Evolutionary conservation across 2,329 filamentous ascomycete genomes (phyloP).

Genomic region (Ophiostoma novo-ulmi): DNA sequence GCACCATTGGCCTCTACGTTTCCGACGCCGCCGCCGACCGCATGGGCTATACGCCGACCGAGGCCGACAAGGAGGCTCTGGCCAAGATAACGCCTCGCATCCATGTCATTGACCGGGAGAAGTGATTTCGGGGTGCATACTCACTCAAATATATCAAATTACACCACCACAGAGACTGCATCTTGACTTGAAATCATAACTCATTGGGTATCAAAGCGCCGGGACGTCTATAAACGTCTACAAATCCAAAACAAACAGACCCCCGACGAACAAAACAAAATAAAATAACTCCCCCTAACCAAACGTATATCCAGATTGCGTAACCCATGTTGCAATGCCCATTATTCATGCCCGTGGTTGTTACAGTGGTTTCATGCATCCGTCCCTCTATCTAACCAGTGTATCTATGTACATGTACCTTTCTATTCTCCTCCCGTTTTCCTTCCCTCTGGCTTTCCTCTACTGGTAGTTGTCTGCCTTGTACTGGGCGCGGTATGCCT

Average conservation of each 20-base stretch:
- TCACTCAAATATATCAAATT: neutral
- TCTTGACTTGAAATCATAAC: neutral
- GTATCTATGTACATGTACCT: neutral
- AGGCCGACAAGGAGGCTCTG: conserved; percentile 66
- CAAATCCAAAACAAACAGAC: neutral
- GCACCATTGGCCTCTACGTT: conserved; percentile 64
- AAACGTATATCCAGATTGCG: neutral
- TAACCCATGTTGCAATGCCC: conserved; percentile 6
- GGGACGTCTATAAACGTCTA: neutral
- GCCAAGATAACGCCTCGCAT: conserved; percentile 58
- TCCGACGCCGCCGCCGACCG: conserved; percentile 68
- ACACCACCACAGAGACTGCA: neutral
- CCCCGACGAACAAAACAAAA: conserved; percentile 7
- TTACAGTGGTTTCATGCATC: conserved; percentile 10
- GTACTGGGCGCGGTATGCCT: conserved; percentile 67
- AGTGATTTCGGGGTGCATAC: conserved; percentile 7
- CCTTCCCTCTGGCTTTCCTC: neutral
- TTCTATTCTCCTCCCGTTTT: neutral
- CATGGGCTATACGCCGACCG: conserved; percentile 65
- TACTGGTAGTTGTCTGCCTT: conserved; percentile 45
- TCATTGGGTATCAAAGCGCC: conserved; percentile 7
- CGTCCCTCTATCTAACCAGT: neutral
- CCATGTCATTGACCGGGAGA: conserved; percentile 51
- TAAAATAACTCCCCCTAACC: conserved; percentile 7
- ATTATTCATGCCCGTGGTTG: conserved; percentile 4